These are phyloP conservation scores for Fusarium miscanthi DNA, from an alignment of 2,329 filamentous ascomycete species.

Conservation along the genomic window DNA sequence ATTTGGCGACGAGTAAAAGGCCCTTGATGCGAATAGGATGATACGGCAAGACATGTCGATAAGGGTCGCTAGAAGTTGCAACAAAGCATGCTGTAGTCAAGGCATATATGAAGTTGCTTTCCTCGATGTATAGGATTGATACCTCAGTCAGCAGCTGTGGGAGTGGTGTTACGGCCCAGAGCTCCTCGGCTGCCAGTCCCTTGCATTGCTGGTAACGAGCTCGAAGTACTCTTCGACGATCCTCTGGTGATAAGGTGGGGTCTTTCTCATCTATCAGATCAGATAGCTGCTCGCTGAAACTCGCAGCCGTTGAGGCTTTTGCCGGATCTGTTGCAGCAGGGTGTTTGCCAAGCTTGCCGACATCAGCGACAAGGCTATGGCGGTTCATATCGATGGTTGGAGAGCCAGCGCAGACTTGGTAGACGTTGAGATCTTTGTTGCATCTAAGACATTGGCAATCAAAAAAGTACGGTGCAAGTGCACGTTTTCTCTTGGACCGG, in stretches of 20 bases:
- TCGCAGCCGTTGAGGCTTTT: conserved; percentile 31
- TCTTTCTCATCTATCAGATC: conserved; percentile 42
- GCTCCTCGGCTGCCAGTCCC: conserved; percentile 41
- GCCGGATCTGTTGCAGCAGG: conserved; percentile 38
- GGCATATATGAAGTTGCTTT: conserved; percentile 55
- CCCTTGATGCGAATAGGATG: conserved; percentile 62
- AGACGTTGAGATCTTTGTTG: conserved; percentile 62
- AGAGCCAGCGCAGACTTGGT: conserved; percentile 60
- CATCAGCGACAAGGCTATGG: conserved; percentile 58
- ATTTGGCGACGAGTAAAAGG: conserved; percentile 62
- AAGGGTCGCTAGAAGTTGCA: conserved; percentile 61
- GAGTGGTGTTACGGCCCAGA: conserved; percentile 64
- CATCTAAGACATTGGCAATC: conserved; percentile 63
- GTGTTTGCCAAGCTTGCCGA: conserved; percentile 46
- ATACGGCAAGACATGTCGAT: conserved; percentile 62
- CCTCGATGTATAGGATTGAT: conserved; percentile 57
- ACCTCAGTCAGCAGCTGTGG: conserved; percentile 58
- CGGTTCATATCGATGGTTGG: conserved; percentile 57
- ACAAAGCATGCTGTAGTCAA: conserved; percentile 61
- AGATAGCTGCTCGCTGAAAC: conserved; percentile 44
- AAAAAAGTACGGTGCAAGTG: conserved; percentile 64
- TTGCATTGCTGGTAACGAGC: conserved; percentile 42
- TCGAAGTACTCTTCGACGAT: conserved; percentile 38
- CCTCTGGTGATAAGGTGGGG: conserved; percentile 41
- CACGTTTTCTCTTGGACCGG: conserved; percentile 54